Conservation (phyloP, 2,329 filamentous ascomycete species). For the Venturia pyrina region DNA sequence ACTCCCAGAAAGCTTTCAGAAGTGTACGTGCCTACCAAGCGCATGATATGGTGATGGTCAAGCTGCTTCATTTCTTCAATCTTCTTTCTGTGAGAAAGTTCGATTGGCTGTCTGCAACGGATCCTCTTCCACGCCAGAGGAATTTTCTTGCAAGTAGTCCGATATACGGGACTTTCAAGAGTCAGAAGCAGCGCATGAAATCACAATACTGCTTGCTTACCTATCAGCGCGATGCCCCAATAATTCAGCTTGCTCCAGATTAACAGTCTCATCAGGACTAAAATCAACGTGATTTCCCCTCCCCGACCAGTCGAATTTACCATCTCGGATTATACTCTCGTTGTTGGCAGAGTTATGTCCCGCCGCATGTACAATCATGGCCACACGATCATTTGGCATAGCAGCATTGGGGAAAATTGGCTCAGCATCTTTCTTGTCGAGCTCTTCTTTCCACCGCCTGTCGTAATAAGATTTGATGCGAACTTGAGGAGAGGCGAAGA, state of each 20-base stretch:
- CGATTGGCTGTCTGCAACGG: not conserved
- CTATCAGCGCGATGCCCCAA: not conserved
- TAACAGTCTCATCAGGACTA: not conserved
- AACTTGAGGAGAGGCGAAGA: not conserved
- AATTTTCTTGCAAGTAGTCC: not conserved
- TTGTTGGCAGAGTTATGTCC: not conserved
- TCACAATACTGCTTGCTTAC: not conserved
- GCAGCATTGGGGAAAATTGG: not conserved
- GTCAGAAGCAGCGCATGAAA: not conserved
- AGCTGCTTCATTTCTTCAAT: slow-evolving; percentile 4
- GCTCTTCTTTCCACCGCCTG: not conserved
- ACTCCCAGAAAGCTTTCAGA: not conserved
- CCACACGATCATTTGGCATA: not conserved
- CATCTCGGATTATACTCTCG: not conserved
- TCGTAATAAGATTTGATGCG: not conserved
- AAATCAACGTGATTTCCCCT: slow-evolving; percentile 1
- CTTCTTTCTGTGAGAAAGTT: not conserved
- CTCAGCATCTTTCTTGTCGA: not conserved
- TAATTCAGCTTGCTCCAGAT: not conserved
- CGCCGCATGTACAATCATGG: not conserved
- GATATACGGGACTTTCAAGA: not conserved
- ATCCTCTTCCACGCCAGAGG: slow-evolving; percentile 14
- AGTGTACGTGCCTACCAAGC: slow-evolving; percentile 2
- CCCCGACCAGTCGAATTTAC: not conserved
- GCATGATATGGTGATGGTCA: slow-evolving; percentile 2